Conservation (phyloP, 1,139 yeast genomes). For the Lodderomyces margitis region DNA sequence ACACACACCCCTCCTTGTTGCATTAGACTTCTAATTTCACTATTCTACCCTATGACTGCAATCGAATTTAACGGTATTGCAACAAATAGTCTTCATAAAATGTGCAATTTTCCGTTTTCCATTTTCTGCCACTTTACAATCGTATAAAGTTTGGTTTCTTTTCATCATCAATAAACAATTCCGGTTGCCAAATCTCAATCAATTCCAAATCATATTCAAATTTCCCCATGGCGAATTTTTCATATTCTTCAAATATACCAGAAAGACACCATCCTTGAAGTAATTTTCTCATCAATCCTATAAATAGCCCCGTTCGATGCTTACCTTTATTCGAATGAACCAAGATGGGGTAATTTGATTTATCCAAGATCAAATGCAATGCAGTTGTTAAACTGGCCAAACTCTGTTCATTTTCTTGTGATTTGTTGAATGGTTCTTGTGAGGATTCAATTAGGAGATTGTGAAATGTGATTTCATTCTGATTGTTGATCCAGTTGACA, state of each 20-base stretch:
- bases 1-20: no score
- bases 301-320: conserved; percentile 88
- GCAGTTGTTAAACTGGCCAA: conserved; percentile 57
- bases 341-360: conserved; percentile 77
- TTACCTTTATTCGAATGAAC: conserved; percentile 95
- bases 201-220: conserved; percentile 86
- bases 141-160: conserved; percentile 40
- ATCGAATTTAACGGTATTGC: no score
- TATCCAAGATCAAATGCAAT: conserved; percentile 61
- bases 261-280: conserved; percentile 93
- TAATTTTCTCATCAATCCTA: conserved; percentile 80
- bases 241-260: conserved; percentile 92
- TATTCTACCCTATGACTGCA: no score
- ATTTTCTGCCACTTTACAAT: conserved; percentile 8
- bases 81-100: no score
- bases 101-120: neutral
- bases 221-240: conserved; percentile 88
- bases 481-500: conserved; percentile 55
- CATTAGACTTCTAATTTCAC: no score
- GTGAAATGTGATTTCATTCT: conserved; percentile 56
- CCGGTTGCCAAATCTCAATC: conserved; percentile 50
- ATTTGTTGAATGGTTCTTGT: conserved; percentile 70
- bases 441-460: conserved; percentile 67
- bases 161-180: conserved; percentile 31
- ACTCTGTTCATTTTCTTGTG: conserved; percentile 36